Percentiles rank a stretch among this genome's conserved stretches.
Evolutionary conservation across 2,329 filamentous ascomycete species (phyloP).

Genomic region (Exophiala spinifera): DNA sequence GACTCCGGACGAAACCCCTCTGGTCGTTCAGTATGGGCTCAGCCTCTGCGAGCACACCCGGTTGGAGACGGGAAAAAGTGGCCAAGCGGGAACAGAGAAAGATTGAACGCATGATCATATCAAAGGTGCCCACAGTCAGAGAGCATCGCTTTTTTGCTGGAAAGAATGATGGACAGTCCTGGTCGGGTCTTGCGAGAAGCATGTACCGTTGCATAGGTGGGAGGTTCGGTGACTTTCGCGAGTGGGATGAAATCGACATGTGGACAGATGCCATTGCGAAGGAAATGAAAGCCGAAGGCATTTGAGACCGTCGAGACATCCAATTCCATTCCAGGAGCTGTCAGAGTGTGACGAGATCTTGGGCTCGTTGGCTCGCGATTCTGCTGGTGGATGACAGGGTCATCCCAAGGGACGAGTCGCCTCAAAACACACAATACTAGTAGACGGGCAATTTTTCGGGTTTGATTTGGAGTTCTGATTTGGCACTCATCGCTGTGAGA

Average conservation of each 20-base stretch:
- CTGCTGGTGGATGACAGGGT: not conserved
- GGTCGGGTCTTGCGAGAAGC: conserved; percentile 4
- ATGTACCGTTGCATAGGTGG: conserved; percentile 23
- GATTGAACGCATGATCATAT: conserved; percentile 7
- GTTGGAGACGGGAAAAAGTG: conserved; percentile 14
- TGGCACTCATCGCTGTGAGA: too few species aligned
- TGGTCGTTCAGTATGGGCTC: conserved; percentile 24
- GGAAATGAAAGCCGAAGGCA: conserved; percentile 12
- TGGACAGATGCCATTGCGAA: conserved; percentile 22
- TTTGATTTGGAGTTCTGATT: too few species aligned
- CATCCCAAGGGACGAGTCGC: too few species aligned
- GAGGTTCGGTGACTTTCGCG: conserved; percentile 18
- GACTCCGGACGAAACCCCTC: conserved; percentile 16
- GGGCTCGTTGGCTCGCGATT: not conserved
- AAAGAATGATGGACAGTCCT: conserved; percentile 15
- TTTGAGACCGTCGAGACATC: too few species aligned
- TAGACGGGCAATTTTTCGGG: too few species aligned
- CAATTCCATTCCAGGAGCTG: too few species aligned
- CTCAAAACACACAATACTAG: too few species aligned
- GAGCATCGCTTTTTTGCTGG: conserved; percentile 23
- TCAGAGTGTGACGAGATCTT: too few species aligned
- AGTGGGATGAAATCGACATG: conserved; percentile 22
- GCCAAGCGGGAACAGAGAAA: conserved; percentile 7
- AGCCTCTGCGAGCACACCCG: conserved; percentile 8
- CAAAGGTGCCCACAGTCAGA: conserved; percentile 18